Base-by-base conservation (phyloP, 2,329 filamentous ascomycete species). In the Penicillium sp. region DNA sequence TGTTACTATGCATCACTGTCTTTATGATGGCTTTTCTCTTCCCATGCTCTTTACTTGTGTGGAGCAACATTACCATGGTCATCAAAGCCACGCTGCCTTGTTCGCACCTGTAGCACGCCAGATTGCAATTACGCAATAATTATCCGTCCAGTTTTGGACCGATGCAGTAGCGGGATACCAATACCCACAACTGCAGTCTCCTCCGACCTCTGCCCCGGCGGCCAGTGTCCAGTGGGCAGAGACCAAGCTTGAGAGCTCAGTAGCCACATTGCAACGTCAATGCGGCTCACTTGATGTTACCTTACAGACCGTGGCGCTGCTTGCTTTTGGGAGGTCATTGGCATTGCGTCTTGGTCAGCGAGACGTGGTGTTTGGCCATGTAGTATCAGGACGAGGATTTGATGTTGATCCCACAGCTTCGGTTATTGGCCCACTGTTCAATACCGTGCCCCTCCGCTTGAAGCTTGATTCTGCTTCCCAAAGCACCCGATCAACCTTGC, bases 11-110 rank as follows among this genome's bases (percentile, higher is more conserved):
- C 59, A 61, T 23, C 59, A 61, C 25, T 59, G 45, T 41, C 59
- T 61, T 23, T 61, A 61, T 27, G 59, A 61, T 46, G 59, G 59
- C 0, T 34, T 57, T 36, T 59, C 59, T 5, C 49, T 61, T 21
- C 57, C 50, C 27, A 45, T 59, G 2, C 34, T 59, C 15, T 58
- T 60, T 52, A 31, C 29, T 7, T 44, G 15, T 13, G 13, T 59
- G 13, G 39, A 53, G 27, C 29, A 46, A 23, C 9, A 33, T 3
- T 56, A 60, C 25, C 40, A 39, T 11, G 51, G 51, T 13, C 3
- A 27, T 29, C 9, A 29, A 40, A 33, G 31, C 5, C 15, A 9
- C 13, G 16, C 36, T n/a, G 23, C 13, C 43, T 31, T 33, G 10
- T 29, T 47, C 36, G 27, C 44, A 16, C 19, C 41, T 7, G 13